Evolutionary conservation across 495 filamentous ascomycete species (phyloP).

Genomic region (Penicillium turbatum): DNA sequence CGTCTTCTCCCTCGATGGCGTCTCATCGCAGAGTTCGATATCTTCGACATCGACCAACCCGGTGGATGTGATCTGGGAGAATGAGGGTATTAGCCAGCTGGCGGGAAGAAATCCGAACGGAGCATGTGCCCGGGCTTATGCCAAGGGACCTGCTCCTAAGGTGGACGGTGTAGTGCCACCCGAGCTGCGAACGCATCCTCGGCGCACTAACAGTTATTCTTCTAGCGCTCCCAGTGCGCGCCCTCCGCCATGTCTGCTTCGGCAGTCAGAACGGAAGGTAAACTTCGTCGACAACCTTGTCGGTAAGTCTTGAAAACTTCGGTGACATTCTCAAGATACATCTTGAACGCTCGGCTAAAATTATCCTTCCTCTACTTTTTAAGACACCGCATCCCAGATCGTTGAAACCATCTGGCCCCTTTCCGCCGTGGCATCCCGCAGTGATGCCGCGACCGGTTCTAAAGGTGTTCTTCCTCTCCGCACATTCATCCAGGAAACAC

Average conservation of each 20-base stretch:
- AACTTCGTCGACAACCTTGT: constrained; percentile 97
- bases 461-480: constrained; percentile 82
- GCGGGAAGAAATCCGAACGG: constrained; percentile 21
- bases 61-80: constrained; percentile 48
- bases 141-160: constrained; percentile 29
- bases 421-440: constrained; percentile 45
- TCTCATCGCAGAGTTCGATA: constrained; percentile 50
- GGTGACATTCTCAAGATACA: neutral
- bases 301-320: constrained; percentile 64
- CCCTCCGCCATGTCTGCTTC: constrained; percentile 75
- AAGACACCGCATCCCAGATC: constrained; percentile 96
- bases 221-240: constrained; percentile 51
- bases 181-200: constrained; percentile 75
- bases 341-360: constrained; percentile 20
- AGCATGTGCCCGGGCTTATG: constrained; percentile 27
- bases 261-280: constrained; percentile 89
- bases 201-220: constrained; percentile 58
- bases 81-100: constrained; percentile 35
- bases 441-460: constrained; percentile 42
- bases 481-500: constrained; percentile 94
- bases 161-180: constrained; percentile 50
- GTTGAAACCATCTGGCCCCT: constrained; percentile 96
- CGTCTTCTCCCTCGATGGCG: constrained; percentile 69
- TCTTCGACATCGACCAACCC: constrained; percentile 44
- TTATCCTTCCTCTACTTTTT: constrained; percentile 17